A percentile compares a stretch with the other conserved stretches of the same genome.
phyloP scores from a whole-genome alignment of 768 basidiomycete species.

The Trametes gibbosa region DNA sequence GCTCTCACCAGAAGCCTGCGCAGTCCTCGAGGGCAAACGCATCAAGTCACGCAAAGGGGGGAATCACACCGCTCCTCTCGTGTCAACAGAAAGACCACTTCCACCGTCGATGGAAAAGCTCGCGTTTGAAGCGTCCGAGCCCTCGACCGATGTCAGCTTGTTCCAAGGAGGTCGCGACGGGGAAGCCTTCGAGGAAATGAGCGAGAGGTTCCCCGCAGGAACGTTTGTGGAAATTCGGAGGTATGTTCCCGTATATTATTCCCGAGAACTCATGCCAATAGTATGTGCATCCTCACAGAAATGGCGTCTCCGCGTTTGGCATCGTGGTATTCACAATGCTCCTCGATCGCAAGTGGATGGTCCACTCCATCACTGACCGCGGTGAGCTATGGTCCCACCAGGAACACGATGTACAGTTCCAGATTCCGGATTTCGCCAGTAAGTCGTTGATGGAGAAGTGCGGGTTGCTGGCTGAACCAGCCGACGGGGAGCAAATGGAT shows the following conservation, averaged over 20 bases:
- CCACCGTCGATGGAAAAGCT: constrained; percentile 2
- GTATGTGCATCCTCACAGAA: not conserved
- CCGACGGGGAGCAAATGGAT: constrained; percentile 34
- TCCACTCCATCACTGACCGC: constrained; percentile 12
- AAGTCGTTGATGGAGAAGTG: constrained; percentile 47
- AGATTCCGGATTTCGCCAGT: constrained; percentile 55
- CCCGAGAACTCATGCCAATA: no score
- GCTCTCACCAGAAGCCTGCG: constrained; percentile 9
- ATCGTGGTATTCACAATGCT: constrained; percentile 15
- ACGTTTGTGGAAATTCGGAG: constrained; percentile 31
- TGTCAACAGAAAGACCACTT: not conserved
- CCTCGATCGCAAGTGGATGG: not conserved
- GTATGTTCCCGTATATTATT: constrained; percentile 17
- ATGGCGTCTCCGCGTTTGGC: constrained; percentile 2
- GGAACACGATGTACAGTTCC: constrained; percentile 55
- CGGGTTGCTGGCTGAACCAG: constrained; percentile 34
- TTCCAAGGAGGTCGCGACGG: not conserved
- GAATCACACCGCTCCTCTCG: not conserved
- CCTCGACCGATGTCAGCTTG: not conserved
- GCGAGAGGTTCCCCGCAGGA: constrained; percentile 30
- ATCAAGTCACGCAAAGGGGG: not conserved
- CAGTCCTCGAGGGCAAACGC: constrained; percentile 6
- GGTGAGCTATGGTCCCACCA: constrained; percentile 55
- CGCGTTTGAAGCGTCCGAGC: not conserved
- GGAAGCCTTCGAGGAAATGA: not conserved